These are phyloP conservation scores for Fusarium nygamai DNA, from an alignment of 2,329 filamentous ascomycete species.

Conservation along the genomic window DNA sequence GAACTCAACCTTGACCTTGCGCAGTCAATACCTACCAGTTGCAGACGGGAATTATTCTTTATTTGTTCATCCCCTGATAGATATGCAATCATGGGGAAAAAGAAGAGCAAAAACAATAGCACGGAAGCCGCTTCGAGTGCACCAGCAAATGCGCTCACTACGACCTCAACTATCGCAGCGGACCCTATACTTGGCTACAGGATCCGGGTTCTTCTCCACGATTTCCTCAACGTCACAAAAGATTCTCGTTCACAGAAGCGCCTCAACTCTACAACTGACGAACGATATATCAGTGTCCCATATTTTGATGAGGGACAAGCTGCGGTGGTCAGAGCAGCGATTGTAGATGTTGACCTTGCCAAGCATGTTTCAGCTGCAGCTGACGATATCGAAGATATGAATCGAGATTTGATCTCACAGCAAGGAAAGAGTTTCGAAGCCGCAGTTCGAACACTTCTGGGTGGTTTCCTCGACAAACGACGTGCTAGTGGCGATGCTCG, in stretches of 20 bases:
- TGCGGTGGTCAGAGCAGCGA: background rate
- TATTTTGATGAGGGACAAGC: background rate
- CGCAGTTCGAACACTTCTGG: background rate
- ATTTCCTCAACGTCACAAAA: background rate
- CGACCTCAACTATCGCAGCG: background rate
- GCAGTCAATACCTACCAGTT: background rate
- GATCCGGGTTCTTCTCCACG: conserved; percentile 4
- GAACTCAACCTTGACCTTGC: background rate
- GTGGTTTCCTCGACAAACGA: background rate
- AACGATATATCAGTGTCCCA: background rate
- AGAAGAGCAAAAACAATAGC: background rate
- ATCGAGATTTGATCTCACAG: background rate
- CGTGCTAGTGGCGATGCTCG: conserved; percentile 1
- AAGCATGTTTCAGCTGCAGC: background rate
- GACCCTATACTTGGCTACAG: conserved; percentile 1
- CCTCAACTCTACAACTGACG: background rate
- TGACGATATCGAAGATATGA: background rate
- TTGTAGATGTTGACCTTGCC: background rate
- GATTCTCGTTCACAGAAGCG: background rate
- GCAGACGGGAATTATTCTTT: background rate
- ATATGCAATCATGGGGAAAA: background rate
- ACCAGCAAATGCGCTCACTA: background rate
- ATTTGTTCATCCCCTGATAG: too few relatives aligned
- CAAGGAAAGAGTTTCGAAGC: background rate
- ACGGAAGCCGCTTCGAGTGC: background rate